Base-by-base conservation (phyloP, 108 stramenopile species). In the Skeletonema tropicum region DNA sequence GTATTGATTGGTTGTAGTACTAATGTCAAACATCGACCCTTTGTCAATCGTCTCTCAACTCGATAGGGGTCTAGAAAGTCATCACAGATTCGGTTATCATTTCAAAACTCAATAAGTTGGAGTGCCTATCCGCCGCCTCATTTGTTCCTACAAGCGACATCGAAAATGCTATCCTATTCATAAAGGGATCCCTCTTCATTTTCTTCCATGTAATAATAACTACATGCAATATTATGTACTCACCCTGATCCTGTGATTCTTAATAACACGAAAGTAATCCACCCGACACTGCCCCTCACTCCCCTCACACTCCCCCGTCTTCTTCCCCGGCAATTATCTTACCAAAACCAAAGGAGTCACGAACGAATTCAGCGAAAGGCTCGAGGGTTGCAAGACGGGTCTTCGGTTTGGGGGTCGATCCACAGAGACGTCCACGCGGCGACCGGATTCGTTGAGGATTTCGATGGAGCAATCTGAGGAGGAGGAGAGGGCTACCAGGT, bases 321-420 rank as follows among this genome's bases (percentile, higher is more conserved):
- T 82, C 41, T 66, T 66, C 2, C 64, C 76, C 10, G 90, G 86
- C 70, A 89, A 45, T 71, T 96, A 90, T 39, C 88, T 72, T 1
- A 92, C 74, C 75, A 91, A 76, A 77, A 96, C 93, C 23, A 80
- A 66, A 60, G 93, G 94, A 26, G 87, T 87, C 21, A 89, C 83
- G 74, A 74, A 96, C 5, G 84, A 85, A 64, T 93, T 85, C 26
- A 96, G 39, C 1, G 65, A 17, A 5, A 79, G 68, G 23, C 76
- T 74, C 5, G 85, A 83, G 42, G 66, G 72, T 75, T 88, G 83
- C 15, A 89, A 33, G 2, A 76, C 64, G 41, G 73, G 69, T 85
- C 88, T 57, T 81, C 49, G 2, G 89, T 80, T 26, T 76, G 23
- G 9, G 89, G 91, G 67, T 87, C 71, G 60, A 92, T 75, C 91